Evolutionary conservation across 176 grass and related monocot species (phyloP).

Genomic region (Cymbopogon citratus): DNA sequence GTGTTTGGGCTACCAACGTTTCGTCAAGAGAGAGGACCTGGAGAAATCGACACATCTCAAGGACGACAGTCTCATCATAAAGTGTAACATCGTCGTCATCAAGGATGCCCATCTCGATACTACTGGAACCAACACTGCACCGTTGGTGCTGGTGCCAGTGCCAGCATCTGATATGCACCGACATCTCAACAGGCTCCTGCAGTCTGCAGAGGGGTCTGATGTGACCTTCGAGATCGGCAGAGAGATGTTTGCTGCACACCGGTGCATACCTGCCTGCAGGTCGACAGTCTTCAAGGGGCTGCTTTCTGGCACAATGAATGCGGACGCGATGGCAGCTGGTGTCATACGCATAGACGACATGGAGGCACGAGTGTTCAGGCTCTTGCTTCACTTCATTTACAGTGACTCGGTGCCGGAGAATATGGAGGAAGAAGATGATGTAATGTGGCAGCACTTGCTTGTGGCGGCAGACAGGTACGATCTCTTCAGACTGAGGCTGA

Average conservation of each 20-base stretch:
- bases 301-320: background rate
- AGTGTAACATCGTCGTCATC: background rate
- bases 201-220: constrained; percentile 4
- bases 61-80: background rate
- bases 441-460: constrained; percentile 28
- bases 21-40: background rate
- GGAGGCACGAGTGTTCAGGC: constrained; percentile 22
- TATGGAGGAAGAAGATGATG: background rate
- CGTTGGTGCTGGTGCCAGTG: background rate
- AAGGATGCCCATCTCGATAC: background rate
- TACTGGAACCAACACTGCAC: background rate
- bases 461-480: constrained; percentile 33
- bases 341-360: constrained; percentile 34
- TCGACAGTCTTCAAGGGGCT: constrained; percentile 21
- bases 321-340: background rate
- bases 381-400: constrained; percentile 34
- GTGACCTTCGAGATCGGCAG: constrained; percentile 27
- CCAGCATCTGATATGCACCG: constrained; percentile 13
- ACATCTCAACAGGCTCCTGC: constrained; percentile 6
- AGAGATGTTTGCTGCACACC: constrained; percentile 19
- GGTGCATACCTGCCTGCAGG: background rate
- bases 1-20: too few species aligned
- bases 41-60: background rate
- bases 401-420: constrained; percentile 1
- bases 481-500: constrained; percentile 20